Conservation (phyloP, 805 yeast genomes). For the Spathaspora gorwiae region DNA sequence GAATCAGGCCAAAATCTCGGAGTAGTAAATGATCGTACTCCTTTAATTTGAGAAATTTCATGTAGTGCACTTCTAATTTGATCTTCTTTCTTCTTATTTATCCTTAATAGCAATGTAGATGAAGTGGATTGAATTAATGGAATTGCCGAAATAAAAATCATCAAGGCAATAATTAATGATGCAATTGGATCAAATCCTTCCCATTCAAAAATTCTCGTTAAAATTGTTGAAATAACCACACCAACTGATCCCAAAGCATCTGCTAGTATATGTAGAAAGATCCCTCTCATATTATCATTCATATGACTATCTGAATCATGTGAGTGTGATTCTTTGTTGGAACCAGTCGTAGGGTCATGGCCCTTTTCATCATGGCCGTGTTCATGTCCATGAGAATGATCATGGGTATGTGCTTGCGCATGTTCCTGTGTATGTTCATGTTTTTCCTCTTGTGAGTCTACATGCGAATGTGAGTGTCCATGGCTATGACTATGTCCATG, state of each 20-base stretch:
- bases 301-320: constrained; percentile 11
- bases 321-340: constrained; percentile 4
- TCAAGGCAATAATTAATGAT: constrained; percentile 75
- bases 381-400: constrained; percentile 14
- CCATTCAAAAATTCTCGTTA: constrained; percentile 64
- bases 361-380: constrained; percentile 16
- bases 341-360: constrained; percentile 6
- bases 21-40: constrained; percentile 78
- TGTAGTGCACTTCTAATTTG: constrained; percentile 59
- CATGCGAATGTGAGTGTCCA: constrained; percentile 20
- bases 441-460: not conserved
- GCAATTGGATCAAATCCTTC: constrained; percentile 90
- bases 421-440: constrained; percentile 36
- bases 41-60: constrained; percentile 66
- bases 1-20: constrained; percentile 85
- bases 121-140: constrained; percentile 85
- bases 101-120: constrained; percentile 59
- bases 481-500: constrained; percentile 34
- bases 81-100: constrained; percentile 57
- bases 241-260: constrained; percentile 97
- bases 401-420: constrained; percentile 32
- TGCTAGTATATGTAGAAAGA: constrained; percentile 88
- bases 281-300: constrained; percentile 84
- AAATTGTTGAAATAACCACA: constrained; percentile 83
- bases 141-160: constrained; percentile 76